Conservation (phyloP, 257 asterid genomes). For the Solanum boliviense region DNA sequence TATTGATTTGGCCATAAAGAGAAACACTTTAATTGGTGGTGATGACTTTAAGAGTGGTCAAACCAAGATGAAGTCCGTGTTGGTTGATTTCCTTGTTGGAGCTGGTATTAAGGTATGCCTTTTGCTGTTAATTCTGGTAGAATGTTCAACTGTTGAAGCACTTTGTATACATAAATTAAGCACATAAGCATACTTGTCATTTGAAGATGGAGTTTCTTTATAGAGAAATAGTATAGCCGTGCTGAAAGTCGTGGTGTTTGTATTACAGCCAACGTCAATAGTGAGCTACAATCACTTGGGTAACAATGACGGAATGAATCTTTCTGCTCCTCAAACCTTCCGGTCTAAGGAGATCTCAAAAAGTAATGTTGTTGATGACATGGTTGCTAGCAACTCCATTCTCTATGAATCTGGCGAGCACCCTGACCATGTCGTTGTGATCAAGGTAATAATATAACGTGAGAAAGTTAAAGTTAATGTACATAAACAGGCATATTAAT, state of each 20-base stretch:
- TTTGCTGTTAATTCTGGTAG: neutral
- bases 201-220: neutral
- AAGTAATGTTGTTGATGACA: constrained; percentile 96
- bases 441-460: constrained; percentile 41
- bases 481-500: neutral
- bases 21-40: constrained; percentile 87
- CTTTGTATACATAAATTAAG: neutral
- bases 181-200: neutral
- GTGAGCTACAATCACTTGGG: constrained; percentile 99
- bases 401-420: constrained; percentile 96
- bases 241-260: neutral
- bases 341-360: constrained; percentile 97
- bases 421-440: constrained; percentile 95
- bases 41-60: constrained; percentile 99
- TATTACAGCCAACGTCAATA: constrained; percentile 77
- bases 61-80: constrained; percentile 94
- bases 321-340: constrained; percentile 95
- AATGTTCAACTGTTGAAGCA: neutral
- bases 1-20: constrained; percentile 73
- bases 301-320: constrained; percentile 95
- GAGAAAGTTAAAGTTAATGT: neutral
- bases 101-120: constrained; percentile 86
- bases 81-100: constrained; percentile 96
- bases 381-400: constrained; percentile 96
- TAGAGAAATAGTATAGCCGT: neutral